Conservation (phyloP, 139 green algal genomes). For the Chlorella sp. region DNA sequence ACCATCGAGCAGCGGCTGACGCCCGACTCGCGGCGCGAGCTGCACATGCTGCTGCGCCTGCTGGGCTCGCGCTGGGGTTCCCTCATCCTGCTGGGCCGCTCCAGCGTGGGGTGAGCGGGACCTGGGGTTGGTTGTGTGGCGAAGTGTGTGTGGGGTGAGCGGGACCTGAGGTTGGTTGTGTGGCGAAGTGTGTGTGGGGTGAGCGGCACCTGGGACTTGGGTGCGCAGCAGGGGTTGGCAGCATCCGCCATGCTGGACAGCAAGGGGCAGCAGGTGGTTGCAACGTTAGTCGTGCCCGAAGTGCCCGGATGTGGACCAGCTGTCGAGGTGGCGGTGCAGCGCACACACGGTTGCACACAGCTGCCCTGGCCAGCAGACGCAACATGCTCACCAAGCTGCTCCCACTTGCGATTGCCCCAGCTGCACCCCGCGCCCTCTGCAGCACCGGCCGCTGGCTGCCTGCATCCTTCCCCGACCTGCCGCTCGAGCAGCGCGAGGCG, state of each 20-base stretch:
- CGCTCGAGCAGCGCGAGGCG: constrained; percentile 24
- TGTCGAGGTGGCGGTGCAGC: neutral
- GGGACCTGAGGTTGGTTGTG: no score
- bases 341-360: neutral
- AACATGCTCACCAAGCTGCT: neutral
- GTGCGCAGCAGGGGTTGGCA: no score
- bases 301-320: no score
- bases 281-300: no score
- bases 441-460: neutral
- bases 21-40: constrained; percentile 18
- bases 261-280: no score
- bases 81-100: constrained; percentile 20
- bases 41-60: constrained; percentile 39
- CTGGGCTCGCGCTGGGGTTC: constrained; percentile 25
- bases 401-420: neutral
- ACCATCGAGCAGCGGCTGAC: constrained; percentile 17
- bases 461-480: constrained; percentile 17
- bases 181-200: no score
- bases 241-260: no score
- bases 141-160: neutral
- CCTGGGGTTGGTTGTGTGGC: neutral
- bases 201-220: no score
- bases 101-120: neutral
- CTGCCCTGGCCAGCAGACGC: no score
- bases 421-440: neutral